Conservation (phyloP, 129 eudicot genomes). For the Artemisia tridentata region DNA sequence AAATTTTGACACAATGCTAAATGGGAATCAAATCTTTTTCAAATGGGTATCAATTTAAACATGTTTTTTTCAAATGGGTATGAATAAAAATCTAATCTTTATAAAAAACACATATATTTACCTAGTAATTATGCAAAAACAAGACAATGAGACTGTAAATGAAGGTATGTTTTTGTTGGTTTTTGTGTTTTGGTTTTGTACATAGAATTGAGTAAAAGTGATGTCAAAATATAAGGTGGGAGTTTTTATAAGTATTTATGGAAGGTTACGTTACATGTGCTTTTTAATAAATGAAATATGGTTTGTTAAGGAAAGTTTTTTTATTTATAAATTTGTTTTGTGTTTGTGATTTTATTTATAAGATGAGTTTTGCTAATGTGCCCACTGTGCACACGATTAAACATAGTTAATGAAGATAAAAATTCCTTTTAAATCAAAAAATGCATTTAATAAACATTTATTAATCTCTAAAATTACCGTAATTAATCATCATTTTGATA, state of each 20-base stretch:
- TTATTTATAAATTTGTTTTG: no score
- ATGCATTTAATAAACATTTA: no score
- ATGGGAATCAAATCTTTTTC: conserved; percentile 4
- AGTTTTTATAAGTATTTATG: conserved; percentile 14
- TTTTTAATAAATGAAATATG: background rate
- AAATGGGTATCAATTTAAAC: conserved; percentile 13
- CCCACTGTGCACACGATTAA: no score
- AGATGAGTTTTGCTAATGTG: no score
- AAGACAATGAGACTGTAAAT: conserved; percentile 10
- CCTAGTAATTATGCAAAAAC: conserved; percentile 17
- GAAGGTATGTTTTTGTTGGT: conserved; percentile 13
- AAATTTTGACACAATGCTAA: conserved; percentile 1
- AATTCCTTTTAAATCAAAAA: no score
- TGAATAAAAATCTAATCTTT: background rate
- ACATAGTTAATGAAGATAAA: no score
- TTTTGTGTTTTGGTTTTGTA: background rate
- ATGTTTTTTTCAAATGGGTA: background rate
- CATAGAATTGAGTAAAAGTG: conserved; percentile 3
- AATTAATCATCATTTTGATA: no score
- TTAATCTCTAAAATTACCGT: no score
- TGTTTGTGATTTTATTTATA: no score
- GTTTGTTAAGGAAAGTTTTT: conserved; percentile 1
- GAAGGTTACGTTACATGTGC: conserved; percentile 21
- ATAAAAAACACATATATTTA: conserved; percentile 11
- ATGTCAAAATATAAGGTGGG: conserved; percentile 24